phyloP scores from a whole-genome alignment of 805 yeast genomes.

The Allodekkera sacchari region DNA sequence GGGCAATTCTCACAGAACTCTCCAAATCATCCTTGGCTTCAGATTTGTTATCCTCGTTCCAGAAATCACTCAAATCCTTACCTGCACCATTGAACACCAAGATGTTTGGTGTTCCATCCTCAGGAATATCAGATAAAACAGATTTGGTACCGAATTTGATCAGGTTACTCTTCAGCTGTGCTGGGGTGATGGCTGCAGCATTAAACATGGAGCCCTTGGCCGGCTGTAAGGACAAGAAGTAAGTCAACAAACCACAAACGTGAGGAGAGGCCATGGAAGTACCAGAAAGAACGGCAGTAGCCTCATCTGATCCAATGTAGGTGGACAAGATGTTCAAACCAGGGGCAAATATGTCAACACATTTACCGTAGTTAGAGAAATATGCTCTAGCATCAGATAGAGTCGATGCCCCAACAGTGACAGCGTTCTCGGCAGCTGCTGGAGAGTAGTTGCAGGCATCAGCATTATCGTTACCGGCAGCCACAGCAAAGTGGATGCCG shows the following conservation, averaged over 20 bases:
- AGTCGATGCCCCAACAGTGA: constrained; percentile 94
- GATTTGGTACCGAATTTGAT: constrained; percentile 59
- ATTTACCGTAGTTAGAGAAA: constrained; percentile 91
- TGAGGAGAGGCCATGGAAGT: constrained; percentile 99
- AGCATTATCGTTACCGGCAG: constrained; percentile 91
- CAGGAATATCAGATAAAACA: constrained; percentile 53
- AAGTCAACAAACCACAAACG: constrained; percentile 84
- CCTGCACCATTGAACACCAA: constrained; percentile 82
- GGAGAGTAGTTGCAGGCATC: constrained; percentile 93
- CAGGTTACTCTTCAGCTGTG: constrained; percentile 67
- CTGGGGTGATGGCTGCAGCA: constrained; percentile 54
- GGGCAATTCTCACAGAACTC: constrained; percentile 14
- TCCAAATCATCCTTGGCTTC: constrained; percentile 12
- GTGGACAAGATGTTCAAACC: constrained; percentile 85
- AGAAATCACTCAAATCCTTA: constrained; percentile 56
- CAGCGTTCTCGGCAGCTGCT: constrained; percentile 74
- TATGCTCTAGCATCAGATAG: constrained; percentile 84
- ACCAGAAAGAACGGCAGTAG: constrained; percentile 83
- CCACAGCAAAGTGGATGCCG: constrained; percentile 89
- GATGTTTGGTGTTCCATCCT: constrained; percentile 61
- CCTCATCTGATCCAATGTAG: constrained; percentile 66
- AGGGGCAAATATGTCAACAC: constrained; percentile 96
- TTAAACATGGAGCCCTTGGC: constrained; percentile 57
- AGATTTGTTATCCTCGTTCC: constrained; percentile 28
- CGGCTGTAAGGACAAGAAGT: constrained; percentile 83